Evolutionary conservation across 345 rosid genomes (phyloP), one percentile per base, ranked within the genome.

Genomic region (Reutealis trisperma): DNA sequence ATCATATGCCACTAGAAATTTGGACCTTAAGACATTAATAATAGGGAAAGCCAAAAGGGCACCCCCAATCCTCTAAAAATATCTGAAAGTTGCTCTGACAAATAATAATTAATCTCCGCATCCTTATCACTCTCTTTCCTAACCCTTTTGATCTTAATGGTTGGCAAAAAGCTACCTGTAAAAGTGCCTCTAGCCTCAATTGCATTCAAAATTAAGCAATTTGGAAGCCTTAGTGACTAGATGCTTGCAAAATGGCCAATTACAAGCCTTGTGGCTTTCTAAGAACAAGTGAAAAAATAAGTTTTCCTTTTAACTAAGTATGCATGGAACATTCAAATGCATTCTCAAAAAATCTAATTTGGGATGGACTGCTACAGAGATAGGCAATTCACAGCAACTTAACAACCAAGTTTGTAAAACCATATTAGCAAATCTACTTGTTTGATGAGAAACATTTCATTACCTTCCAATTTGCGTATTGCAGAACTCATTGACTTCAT

Each of bases 401-500:
- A 30, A 75, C 67, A 79, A 71, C 13, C 55, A 75, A 71, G 67
- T 8, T 18, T 55, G 59, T 27, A 27, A 44, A 59, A 57, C 66
- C 71, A 52, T 54, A 34, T 66, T 13, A 51, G 49, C 37, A 32
- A 54, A 51, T 70, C 24, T 70, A 21, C 42, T 59, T n/a, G 37
- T 61, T 60, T 70, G 67, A 79, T 77, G 16, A 73, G 63, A 19
- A 77, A 76, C 66, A 75, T 55, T 68, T 75, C 32, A 49, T 16
- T 84, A 89, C 97, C 98, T 91, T 94, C 95, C 70, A 96, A 83
- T 42, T 79, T 88, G 78, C 80, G 85, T 74, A 96, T 84, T 64
- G 91, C 79, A 70, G 72, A 82, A 78, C 90, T 87, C 92, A 96
- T 83, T 14, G 93, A 85, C 90, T 87, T 94, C 90, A 96, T 90